A percentile compares a stretch with the other conserved stretches of the same genome.
phyloP scores from a whole-genome alignment of 2,329 filamentous ascomycete genomes.

The Diaporthe destruens region DNA sequence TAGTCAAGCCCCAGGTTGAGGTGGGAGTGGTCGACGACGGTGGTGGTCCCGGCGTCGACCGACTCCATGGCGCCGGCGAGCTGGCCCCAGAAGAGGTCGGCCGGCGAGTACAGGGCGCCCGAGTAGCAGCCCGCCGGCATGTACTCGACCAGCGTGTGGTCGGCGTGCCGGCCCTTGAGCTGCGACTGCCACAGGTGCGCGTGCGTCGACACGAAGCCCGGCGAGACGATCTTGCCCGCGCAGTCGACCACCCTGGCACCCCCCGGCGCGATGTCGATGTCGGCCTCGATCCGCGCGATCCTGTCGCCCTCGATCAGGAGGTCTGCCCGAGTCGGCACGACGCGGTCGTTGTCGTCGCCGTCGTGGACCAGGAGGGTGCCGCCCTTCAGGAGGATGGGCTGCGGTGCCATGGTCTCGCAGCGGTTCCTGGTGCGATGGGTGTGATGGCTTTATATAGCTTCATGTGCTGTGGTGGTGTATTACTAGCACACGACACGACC shows the following conservation, averaged over 20 bases:
- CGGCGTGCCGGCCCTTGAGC: slow-evolving; percentile 46
- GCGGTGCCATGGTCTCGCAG: slow-evolving; percentile 18
- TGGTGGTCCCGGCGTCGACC: slow-evolving; percentile 58
- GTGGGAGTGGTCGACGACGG: slow-evolving; percentile 55
- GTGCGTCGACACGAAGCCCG: slow-evolving; percentile 59
- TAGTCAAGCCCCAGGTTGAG: slow-evolving; percentile 50
- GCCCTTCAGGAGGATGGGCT: slow-evolving; percentile 33
- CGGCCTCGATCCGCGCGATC: slow-evolving; percentile 26
- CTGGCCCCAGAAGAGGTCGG: slow-evolving; percentile 62
- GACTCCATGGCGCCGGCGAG: slow-evolving; percentile 55
- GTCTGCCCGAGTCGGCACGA: slow-evolving; percentile 32
- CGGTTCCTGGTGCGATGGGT: neutral
- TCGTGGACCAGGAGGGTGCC: slow-evolving; percentile 39
- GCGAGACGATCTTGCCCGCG: slow-evolving; percentile 53
- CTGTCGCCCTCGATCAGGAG: slow-evolving; percentile 37
- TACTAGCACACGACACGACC: neutral
- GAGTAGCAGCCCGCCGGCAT: slow-evolving; percentile 52
- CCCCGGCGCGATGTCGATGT: too few species aligned
- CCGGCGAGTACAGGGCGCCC: slow-evolving; percentile 51
- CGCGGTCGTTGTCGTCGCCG: slow-evolving; percentile 30
- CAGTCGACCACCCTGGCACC: slow-evolving; percentile 55
- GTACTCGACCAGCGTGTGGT: slow-evolving; percentile 47
- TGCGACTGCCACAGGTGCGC: slow-evolving; percentile 60
- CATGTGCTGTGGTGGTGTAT: neutral
- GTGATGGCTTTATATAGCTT: neutral